phyloP scores from a whole-genome alignment of 164 flowering plant genomes.

The Warburgia ugandensis region DNA sequence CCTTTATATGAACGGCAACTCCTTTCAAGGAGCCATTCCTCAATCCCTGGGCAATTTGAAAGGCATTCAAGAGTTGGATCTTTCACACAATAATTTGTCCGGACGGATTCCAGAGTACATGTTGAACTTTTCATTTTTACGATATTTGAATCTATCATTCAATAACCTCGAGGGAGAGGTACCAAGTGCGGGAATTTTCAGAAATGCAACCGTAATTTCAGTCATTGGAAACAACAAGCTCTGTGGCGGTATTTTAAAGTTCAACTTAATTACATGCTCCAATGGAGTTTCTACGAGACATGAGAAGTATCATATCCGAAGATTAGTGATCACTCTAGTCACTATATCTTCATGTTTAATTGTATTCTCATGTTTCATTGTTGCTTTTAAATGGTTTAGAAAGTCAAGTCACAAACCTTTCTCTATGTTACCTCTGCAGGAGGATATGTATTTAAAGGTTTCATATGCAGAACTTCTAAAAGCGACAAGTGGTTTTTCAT shows the following conservation, averaged over 20 bases:
- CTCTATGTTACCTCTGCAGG: not conserved
- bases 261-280: slow-evolving; percentile 11
- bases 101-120: slow-evolving; percentile 7
- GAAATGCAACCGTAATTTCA: slow-evolving; percentile 18
- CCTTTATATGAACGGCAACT: not conserved
- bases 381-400: not conserved
- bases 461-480: slow-evolving; percentile 20
- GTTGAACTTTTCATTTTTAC: not conserved
- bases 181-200: slow-evolving; percentile 6
- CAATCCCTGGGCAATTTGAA: not conserved
- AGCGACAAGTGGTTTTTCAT: slow-evolving; percentile 28
- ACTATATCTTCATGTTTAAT: too few relatives aligned
- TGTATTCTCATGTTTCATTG: not conserved
- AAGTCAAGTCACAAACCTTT: not conserved
- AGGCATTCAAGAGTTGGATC: not conserved
- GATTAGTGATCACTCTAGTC: not conserved
- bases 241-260: slow-evolving; percentile 7
- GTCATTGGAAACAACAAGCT: slow-evolving; percentile 5
- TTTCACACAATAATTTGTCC: slow-evolving; percentile 11
- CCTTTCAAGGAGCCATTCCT: slow-evolving; percentile 6
- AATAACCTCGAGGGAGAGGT: slow-evolving; percentile 13
- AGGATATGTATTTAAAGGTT: slow-evolving; percentile 6
- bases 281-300: too few relatives aligned
- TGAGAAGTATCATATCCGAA: not conserved
- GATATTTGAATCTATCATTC: slow-evolving; percentile 8